Evolutionary conservation across 768 basidiomycete species (phyloP).

Genomic region (Termitomyces sp.): DNA sequence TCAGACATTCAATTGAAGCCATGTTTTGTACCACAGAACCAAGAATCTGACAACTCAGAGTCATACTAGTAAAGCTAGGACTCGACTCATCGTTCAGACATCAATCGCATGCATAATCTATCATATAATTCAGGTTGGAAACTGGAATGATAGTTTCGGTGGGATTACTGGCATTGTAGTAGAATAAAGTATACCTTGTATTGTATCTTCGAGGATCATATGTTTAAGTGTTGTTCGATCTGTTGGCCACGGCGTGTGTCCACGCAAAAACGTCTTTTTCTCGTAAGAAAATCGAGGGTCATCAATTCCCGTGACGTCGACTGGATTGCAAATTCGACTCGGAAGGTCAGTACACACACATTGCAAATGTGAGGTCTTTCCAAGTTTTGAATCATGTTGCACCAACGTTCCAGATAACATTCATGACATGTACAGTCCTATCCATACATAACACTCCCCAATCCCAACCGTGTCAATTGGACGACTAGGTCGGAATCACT

Average conservation of each 20-base stretch:
- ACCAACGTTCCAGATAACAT: conserved; percentile 2
- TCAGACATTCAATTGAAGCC: conserved; percentile 36
- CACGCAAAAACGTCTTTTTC: background rate
- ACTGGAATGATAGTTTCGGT: background rate
- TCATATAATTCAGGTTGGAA: background rate
- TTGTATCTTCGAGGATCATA: background rate
- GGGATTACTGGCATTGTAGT: background rate
- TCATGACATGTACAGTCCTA: background rate
- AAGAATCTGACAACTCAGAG: background rate
- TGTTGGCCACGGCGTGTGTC: background rate
- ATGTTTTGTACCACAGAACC: conserved; percentile 19
- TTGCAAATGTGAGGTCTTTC: background rate
- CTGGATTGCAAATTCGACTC: background rate
- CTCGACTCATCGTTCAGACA: background rate
- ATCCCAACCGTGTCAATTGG: background rate
- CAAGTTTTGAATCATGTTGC: conserved; percentile 3
- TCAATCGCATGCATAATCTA: conserved; percentile 3
- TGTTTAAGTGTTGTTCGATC: background rate
- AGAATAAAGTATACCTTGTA: conserved; percentile 1
- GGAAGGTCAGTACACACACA: too few relatives aligned
- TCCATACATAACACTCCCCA: background rate
- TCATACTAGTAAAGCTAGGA: background rate
- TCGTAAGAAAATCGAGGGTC: too few relatives aligned
- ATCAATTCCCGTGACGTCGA: background rate
- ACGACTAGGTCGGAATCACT: background rate